phyloP scores from a whole-genome alignment of 1,284 basidiomycete genomes.

The Puccinia brachypodii region DNA sequence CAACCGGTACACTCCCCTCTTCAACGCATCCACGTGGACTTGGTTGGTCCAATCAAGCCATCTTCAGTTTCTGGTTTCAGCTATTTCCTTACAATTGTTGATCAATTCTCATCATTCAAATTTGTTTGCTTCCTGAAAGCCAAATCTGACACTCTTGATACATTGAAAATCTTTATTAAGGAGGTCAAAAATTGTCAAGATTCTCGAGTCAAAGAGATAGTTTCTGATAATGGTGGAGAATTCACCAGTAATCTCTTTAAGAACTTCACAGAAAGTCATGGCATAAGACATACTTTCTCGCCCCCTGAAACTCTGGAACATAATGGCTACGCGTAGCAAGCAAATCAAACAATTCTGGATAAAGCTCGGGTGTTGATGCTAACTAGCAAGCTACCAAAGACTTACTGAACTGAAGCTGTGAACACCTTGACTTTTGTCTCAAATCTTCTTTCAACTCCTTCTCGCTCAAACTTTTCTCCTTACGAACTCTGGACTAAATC shows the following conservation, averaged over 20 bases:
- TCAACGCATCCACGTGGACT: neutral
- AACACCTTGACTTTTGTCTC: neutral
- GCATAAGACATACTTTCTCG: neutral
- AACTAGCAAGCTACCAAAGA: neutral
- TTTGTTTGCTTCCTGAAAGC: neutral
- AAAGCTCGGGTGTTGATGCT: neutral
- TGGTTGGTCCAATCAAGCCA: neutral
- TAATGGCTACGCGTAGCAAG: slow-evolving; percentile 11
- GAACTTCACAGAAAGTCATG: neutral
- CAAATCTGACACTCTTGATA: neutral
- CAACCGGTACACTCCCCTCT: neutral
- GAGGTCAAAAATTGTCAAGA: neutral
- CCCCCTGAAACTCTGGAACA: slow-evolving; percentile 12
- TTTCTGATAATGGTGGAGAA: neutral
- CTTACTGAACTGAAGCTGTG: slow-evolving; percentile 2
- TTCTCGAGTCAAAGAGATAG: neutral
- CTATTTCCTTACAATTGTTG: slow-evolving; percentile 2
- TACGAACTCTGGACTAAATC: neutral
- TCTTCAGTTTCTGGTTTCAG: neutral
- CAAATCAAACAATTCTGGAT: neutral
- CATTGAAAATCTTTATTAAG: neutral
- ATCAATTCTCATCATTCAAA: neutral
- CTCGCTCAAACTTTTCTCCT: neutral
- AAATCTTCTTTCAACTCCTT: neutral
- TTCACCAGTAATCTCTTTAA: neutral